These are phyloP conservation scores for Scutellaria galericulata DNA, from an alignment of 257 asterid species.

Conservation along the genomic window DNA sequence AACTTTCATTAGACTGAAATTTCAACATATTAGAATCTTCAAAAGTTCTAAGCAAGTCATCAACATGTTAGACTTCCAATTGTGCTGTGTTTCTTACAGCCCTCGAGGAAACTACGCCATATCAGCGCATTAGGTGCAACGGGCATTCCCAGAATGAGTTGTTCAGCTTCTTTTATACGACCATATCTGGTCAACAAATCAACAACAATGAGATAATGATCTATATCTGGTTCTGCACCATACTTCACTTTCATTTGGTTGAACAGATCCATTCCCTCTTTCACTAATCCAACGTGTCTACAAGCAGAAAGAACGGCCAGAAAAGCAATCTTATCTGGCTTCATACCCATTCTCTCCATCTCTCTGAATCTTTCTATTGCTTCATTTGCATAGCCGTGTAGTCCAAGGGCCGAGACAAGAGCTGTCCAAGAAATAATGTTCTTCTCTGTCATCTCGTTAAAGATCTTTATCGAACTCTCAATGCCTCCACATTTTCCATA, in stretches of 20 bases:
- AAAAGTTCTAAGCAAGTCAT: conserved; percentile 15
- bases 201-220: conserved; percentile 68
- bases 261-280: conserved; percentile 69
- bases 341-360: conserved; percentile 58
- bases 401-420: conserved; percentile 66
- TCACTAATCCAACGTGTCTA: conserved; percentile 78
- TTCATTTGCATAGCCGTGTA: conserved; percentile 67
- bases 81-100: conserved; percentile 63
- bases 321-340: conserved; percentile 74
- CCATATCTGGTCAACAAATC: conserved; percentile 79
- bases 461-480: conserved; percentile 59
- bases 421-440: conserved; percentile 80
- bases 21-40: not conserved
- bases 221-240: conserved; percentile 72
- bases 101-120: conserved; percentile 84
- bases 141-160: conserved; percentile 71
- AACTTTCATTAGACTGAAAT: not conserved
- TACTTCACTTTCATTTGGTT: conserved; percentile 55
- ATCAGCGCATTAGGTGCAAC: conserved; percentile 74
- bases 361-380: conserved; percentile 63
- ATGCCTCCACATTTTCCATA: conserved; percentile 83
- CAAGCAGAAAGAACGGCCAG: conserved; percentile 78
- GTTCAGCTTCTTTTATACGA: conserved; percentile 71
- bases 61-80: conserved; percentile 15
- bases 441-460: conserved; percentile 47